Evolutionary conservation across 2,329 filamentous ascomycete genomes (phyloP), one percentile per base, ranked within the genome.

Genomic region (Salinomyces thailandicus): DNA sequence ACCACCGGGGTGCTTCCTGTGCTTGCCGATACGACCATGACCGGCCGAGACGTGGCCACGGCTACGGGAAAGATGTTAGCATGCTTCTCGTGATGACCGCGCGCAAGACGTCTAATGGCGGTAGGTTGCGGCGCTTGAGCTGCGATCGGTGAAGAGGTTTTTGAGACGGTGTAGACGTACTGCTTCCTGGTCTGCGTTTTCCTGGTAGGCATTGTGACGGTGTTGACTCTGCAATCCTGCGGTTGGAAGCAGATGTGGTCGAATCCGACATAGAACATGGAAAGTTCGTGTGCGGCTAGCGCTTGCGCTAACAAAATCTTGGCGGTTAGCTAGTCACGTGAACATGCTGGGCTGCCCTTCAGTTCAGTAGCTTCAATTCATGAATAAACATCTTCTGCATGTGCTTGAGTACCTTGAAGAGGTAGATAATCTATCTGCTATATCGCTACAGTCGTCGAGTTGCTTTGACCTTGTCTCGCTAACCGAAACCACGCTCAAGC

Each of bases 31-130:
- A 79, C 89, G 89, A 75, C 91, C 89, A 71, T 96, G 80, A 77
- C 91, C 91, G 77, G 86, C 85, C 63, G 84, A 93, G 66, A 98
- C 91, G 74, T 98, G 85, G 70, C 89, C 89, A 75, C 89, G 86
- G 75, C 81, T 86, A 63, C 51, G 34, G 22, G 30, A 14, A 39
- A 33, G 26, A 35, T 36, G 41, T 50, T 42, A 51, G 49, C 33
- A 38, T 35, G 12, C 37, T 3, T 18, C 16, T 17, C 12, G 3
- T 8, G 18, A 20, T 27, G 14, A 9, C 22, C 28, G 31, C 29
- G 33, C 37, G 8, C 15, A 8, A 18, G 31, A 12, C 31, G 18
- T 12, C 12, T 3, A 14, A 18, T 11, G 18, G 18, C 12, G 31
- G 8, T 19, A 13, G 28, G 9, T 14, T 4, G 8, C 15, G 4